Conservation (phyloP, 2,329 filamentous ascomycete genomes). For the Colletotrichum cuscutae region DNA sequence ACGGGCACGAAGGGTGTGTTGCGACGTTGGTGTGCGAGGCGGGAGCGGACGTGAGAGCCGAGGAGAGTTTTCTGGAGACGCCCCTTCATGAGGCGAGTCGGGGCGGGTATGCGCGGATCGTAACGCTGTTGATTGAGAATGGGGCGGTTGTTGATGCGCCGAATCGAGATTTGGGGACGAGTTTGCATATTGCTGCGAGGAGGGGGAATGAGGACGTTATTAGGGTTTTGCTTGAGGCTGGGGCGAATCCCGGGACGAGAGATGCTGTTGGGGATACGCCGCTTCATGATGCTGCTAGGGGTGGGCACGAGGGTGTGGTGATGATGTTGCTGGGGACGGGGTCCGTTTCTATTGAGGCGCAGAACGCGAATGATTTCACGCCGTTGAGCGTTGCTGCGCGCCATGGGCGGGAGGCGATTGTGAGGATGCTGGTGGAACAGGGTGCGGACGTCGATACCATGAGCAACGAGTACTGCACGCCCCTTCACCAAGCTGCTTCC, state of each 20-base stretch:
- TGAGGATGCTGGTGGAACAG: slow-evolving; percentile 35
- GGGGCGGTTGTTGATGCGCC: slow-evolving; percentile 35
- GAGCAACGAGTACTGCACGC: slow-evolving; percentile 35
- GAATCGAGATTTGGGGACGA: slow-evolving; percentile 30
- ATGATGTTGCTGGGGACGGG: slow-evolving; percentile 33
- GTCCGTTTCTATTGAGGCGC: slow-evolving; percentile 34
- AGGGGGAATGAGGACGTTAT: slow-evolving; percentile 20
- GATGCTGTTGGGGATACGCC: slow-evolving; percentile 36
- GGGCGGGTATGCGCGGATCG: slow-evolving; percentile 26
- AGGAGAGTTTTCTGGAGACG: slow-evolving; percentile 35
- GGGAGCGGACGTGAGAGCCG: slow-evolving; percentile 33
- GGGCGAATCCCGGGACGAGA: slow-evolving; percentile 35
- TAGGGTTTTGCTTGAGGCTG: slow-evolving; percentile 11
- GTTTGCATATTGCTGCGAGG: slow-evolving; percentile 32
- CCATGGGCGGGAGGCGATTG: slow-evolving; percentile 36
- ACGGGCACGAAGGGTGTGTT: slow-evolving; percentile 33
- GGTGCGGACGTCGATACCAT: slow-evolving; percentile 35
- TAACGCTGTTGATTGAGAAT: slow-evolving; percentile 22
- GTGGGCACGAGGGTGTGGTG: slow-evolving; percentile 32
- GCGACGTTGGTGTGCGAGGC: slow-evolving; percentile 11
- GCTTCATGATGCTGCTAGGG: slow-evolving; percentile 33
- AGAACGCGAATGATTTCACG: slow-evolving; percentile 33
- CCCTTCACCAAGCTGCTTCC: slow-evolving; percentile 36
- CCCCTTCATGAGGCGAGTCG: slow-evolving; percentile 32
- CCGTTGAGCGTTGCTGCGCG: slow-evolving; percentile 34